A percentile compares a stretch with the other conserved stretches of the same genome.
Conservation (phyloP, 2,329 filamentous ascomycete species). For the Fusarium odoratissimum region DNA sequence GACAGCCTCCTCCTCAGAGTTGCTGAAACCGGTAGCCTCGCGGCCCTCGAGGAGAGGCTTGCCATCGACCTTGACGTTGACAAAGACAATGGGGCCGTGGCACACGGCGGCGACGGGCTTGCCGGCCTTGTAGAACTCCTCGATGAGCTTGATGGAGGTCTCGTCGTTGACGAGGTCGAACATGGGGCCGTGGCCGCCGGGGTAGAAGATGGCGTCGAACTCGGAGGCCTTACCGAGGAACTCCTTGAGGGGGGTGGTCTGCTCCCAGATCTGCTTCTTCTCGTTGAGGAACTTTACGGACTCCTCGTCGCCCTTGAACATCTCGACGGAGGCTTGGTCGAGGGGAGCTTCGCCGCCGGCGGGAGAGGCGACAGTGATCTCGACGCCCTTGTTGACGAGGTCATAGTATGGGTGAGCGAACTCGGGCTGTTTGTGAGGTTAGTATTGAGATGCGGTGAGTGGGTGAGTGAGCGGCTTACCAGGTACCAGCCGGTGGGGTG, state of each 20-base stretch:
- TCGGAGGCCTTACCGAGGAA: slow-evolving; percentile 67
- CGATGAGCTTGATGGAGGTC: slow-evolving; percentile 68
- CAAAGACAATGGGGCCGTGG: slow-evolving; percentile 74
- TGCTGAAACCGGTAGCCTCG: slow-evolving; percentile 70
- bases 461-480: slow-evolving; percentile 53
- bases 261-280: slow-evolving; percentile 70
- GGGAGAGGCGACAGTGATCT: slow-evolving; percentile 70
- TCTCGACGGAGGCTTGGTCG: slow-evolving; percentile 67
- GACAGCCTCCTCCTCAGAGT: slow-evolving; percentile 65
- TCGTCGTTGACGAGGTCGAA: slow-evolving; percentile 71
- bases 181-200: slow-evolving; percentile 72
- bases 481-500: slow-evolving; percentile 78
- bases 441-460: not conserved
- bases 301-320: slow-evolving; percentile 64
- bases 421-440: slow-evolving; percentile 60
- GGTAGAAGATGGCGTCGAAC: slow-evolving; percentile 71
- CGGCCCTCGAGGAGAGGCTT: slow-evolving; percentile 66
- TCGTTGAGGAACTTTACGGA: slow-evolving; percentile 66
- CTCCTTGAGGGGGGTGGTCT: slow-evolving; percentile 67
- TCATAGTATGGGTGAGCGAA: slow-evolving; percentile 73
- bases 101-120: slow-evolving; percentile 76
- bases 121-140: slow-evolving; percentile 69
- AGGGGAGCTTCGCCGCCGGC: slow-evolving; percentile 71
- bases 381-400: slow-evolving; percentile 56
- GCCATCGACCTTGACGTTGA: slow-evolving; percentile 67